A percentile compares a stretch with the other conserved stretches of the same genome.
phyloP scores from a whole-genome alignment of 2,329 filamentous ascomycete species.

The Leptographium galeiforme region DNA sequence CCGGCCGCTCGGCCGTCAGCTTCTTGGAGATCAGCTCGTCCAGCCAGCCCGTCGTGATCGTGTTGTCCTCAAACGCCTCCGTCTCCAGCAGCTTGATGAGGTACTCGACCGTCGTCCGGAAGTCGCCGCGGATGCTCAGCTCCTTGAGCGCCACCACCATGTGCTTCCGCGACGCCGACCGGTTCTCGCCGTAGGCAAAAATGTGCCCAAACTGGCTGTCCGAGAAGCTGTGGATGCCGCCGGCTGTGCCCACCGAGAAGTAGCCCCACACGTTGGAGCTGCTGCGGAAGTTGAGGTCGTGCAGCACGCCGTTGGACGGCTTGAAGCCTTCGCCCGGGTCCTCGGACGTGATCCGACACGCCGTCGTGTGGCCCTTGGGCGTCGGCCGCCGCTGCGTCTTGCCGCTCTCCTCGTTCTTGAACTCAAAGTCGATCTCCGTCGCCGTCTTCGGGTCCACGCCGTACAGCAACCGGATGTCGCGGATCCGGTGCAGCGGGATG shows the following conservation, averaged over 20 bases:
- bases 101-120: slow-evolving; percentile 96
- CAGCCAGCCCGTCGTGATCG: slow-evolving; percentile 96
- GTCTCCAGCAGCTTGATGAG: slow-evolving; percentile 98
- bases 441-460: slow-evolving; percentile 81
- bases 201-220: slow-evolving; percentile 99
- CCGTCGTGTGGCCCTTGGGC: slow-evolving; percentile 93
- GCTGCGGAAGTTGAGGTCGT: slow-evolving; percentile 96
- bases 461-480: slow-evolving; percentile 91
- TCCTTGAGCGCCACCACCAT: slow-evolving; percentile 99
- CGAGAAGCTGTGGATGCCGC: slow-evolving; percentile 97
- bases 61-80: slow-evolving; percentile 96
- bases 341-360: slow-evolving; percentile 97
- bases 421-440: slow-evolving; percentile 91
- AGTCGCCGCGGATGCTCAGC: slow-evolving; percentile 97
- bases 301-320: slow-evolving; percentile 96
- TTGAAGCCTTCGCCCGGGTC: slow-evolving; percentile 99
- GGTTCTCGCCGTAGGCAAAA: slow-evolving; percentile 96
- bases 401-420: slow-evolving; percentile 71
- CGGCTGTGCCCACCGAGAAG: slow-evolving; percentile 93
- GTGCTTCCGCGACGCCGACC: slow-evolving; percentile 90
- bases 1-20: slow-evolving; percentile 87
- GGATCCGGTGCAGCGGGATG: slow-evolving; percentile 85
- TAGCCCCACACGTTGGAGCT: slow-evolving; percentile 99
- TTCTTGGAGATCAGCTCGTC: slow-evolving; percentile 98
- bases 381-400: slow-evolving; percentile 79